Conservation (phyloP, 2,329 filamentous ascomycete species). For the Fusarium transvaalense region DNA sequence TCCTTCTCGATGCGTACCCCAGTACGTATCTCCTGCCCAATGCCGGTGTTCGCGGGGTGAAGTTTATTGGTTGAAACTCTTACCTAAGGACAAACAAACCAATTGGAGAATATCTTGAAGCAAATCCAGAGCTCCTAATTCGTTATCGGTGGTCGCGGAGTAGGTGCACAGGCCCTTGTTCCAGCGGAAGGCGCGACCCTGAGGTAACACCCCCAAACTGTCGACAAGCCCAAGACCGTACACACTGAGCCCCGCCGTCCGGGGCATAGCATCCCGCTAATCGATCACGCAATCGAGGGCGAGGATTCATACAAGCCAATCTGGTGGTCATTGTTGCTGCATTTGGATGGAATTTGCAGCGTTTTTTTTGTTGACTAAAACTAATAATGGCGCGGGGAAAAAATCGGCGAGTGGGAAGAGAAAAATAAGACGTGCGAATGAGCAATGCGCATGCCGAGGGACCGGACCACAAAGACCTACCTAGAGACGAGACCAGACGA, state of each 20-base stretch:
- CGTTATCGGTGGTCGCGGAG: conserved; percentile 46
- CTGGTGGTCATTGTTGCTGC: conserved; percentile 32
- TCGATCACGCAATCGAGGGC: conserved; percentile 51
- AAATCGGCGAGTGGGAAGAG: conserved; percentile 43
- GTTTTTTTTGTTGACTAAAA: conserved; percentile 25
- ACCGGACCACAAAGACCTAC: conserved; percentile 29
- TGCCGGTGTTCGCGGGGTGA: conserved; percentile 32
- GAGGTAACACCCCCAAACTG: conserved; percentile 37
- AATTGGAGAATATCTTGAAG: conserved; percentile 33
- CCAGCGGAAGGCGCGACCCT: conserved; percentile 41
- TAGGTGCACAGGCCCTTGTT: conserved; percentile 32
- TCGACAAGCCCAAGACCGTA: conserved; percentile 20
- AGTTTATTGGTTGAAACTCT: conserved; percentile 32
- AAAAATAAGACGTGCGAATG: conserved; percentile 43
- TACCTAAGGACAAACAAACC: not conserved
- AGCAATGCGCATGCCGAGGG: conserved; percentile 41
- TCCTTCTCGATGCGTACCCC: conserved; percentile 18
- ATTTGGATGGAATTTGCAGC: conserved; percentile 37
- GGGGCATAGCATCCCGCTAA: conserved; percentile 50
- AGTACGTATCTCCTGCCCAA: conserved; percentile 31
- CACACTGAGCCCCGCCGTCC: conserved; percentile 46
- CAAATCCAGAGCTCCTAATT: conserved; percentile 46
- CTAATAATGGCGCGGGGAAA: conserved; percentile 47
- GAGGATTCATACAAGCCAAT: conserved; percentile 49
- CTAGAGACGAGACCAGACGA: conserved; percentile 23